Evolutionary conservation across 345 rosid species (phyloP), one percentile per base, ranked within the genome.

Genomic region (Trapa bicornis): DNA sequence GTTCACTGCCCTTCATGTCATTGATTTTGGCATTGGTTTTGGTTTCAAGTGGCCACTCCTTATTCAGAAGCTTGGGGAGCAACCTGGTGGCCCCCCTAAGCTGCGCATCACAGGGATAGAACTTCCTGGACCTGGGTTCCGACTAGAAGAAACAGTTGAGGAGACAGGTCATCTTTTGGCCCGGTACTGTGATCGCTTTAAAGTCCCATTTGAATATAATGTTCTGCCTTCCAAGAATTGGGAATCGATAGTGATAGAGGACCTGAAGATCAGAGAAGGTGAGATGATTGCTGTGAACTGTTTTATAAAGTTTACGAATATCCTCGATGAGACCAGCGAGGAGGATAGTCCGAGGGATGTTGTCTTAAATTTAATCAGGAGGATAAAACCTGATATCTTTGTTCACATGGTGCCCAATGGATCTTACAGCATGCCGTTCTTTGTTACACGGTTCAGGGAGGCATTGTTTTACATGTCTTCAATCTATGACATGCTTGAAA

Each of bases 11-110:
- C 72, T 79, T 43, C 79, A 79, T 47, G 73, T 66, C 32, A 43
- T 85, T 61, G 86, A 85, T 68, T 85, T 85, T 15, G 88, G 86
- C 14, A 77, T 81, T 37, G 60, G 65, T 16, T 79, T 66, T 41
- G 79, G 82, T 68, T 79, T 68, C 75, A 77, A 75, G 64, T 79
- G 82, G 79, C 79, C 82, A 29, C 4, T 54, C 62, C 70, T 78
- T 37, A 78, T 78, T 61, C 75, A 72, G 47, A 70, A 65, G 37
- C 78, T 78, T 22, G 48, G 78, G 9, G 52, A 58, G 45, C 64
- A 69, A 50, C 15, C 67, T 1, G 74, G 73, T n/a, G 78, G 76
- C 3, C 81, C 78, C 32, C 78, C 74, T 67, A 72, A 41, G 65
- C 70, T 78, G 41, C 78, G 78, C 29, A 75, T 78, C 47, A 78